Evolutionary conservation across 352 stramenopile genomes (phyloP).

Genomic region (Pythium aristosporum): DNA sequence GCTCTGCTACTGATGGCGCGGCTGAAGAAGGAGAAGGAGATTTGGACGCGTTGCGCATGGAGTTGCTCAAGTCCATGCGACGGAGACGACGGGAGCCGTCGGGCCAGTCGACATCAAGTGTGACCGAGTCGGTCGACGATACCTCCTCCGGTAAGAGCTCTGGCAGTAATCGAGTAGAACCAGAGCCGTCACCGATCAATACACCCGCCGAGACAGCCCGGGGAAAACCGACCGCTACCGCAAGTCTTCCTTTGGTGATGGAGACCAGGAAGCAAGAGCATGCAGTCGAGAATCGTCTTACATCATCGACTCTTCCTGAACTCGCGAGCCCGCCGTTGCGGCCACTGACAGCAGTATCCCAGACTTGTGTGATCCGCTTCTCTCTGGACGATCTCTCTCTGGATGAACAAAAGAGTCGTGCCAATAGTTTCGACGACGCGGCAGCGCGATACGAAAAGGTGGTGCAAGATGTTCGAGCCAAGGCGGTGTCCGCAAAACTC

Average conservation of each 20-base stretch:
- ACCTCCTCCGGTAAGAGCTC: neutral
- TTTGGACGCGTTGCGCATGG: conserved; percentile 18
- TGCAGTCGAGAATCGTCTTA: neutral
- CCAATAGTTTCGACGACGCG: conserved; percentile 16
- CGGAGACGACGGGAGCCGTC: conserved; percentile 2
- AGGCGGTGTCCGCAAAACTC: neutral
- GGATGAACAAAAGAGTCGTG: neutral
- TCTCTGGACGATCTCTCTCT: conserved; percentile 40
- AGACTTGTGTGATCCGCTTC: conserved; percentile 72
- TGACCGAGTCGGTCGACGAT: neutral
- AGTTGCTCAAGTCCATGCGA: conserved; percentile 14
- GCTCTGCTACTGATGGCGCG: neutral
- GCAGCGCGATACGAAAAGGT: neutral
- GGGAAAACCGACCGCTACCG: neutral
- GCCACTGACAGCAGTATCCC: conserved; percentile 59
- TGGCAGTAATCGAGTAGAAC: neutral
- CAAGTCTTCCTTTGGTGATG: neutral
- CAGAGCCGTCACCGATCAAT: neutral
- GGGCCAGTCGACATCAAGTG: neutral
- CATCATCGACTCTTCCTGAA: neutral
- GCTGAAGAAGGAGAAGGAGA: conserved; percentile 1
- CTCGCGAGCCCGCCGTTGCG: conserved; percentile 34
- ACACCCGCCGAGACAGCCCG: neutral
- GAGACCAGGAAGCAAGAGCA: neutral
- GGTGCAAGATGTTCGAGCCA: neutral